phyloP scores from a whole-genome alignment of 2,329 filamentous ascomycete genomes.

The Setomelanomma holmii region DNA sequence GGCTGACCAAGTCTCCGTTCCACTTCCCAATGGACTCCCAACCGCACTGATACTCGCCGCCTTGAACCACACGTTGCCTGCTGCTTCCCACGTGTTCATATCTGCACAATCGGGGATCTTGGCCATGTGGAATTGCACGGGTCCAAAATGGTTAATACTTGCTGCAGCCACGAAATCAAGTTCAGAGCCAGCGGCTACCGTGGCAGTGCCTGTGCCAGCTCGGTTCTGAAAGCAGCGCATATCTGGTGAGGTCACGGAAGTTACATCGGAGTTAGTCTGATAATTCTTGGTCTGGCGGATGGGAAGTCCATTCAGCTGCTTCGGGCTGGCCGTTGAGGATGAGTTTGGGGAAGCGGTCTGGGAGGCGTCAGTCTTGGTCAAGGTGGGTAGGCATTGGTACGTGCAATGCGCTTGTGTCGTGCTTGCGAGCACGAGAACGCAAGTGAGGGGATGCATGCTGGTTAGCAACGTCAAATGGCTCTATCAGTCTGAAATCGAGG shows the following conservation, averaged over 20 bases:
- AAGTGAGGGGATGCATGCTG: slow-evolving; percentile 2
- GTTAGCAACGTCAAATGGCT: background rate
- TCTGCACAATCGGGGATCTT: slow-evolving; percentile 49
- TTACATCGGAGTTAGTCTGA: slow-evolving; percentile 59
- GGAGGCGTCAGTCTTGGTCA: no score
- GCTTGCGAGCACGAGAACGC: slow-evolving; percentile 17
- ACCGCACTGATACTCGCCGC: slow-evolving; percentile 30
- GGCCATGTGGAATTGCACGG: slow-evolving; percentile 63
- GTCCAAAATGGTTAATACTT: slow-evolving; percentile 60
- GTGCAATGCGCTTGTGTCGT: slow-evolving; percentile 31
- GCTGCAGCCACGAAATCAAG: slow-evolving; percentile 55
- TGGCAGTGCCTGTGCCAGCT: slow-evolving; percentile 52
- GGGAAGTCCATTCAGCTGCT: slow-evolving; percentile 52
- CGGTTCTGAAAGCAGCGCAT: slow-evolving; percentile 61
- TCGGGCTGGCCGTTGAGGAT: slow-evolving; percentile 40
- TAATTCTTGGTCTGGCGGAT: slow-evolving; percentile 59
- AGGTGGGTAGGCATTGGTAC: background rate
- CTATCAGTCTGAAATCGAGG: no score
- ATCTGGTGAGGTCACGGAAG: slow-evolving; percentile 55
- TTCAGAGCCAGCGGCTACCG: slow-evolving; percentile 54
- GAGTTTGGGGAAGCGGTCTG: slow-evolving; percentile 38
- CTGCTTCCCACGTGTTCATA: slow-evolving; percentile 36
- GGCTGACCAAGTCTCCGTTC: slow-evolving; percentile 35
- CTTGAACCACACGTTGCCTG: slow-evolving; percentile 45
- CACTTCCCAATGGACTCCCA: slow-evolving; percentile 30